Evolutionary conservation across 108 stramenopile genomes (phyloP).

Genomic region (Cylindrotheca fusiformis): DNA sequence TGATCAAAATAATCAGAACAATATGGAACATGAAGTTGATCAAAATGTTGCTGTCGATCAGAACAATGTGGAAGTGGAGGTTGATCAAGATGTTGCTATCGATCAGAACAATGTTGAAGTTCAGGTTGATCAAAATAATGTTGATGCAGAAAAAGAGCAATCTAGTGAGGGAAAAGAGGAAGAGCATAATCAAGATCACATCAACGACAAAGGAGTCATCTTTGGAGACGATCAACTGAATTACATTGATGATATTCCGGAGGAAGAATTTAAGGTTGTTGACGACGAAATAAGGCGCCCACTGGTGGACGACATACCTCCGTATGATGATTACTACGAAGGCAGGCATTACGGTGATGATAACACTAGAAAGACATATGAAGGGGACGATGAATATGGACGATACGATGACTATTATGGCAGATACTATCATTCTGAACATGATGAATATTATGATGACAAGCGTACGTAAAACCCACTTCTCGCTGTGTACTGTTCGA

Average conservation of each 20-base stretch:
- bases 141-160: too few species aligned
- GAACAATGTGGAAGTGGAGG: background rate
- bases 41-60: slow-evolving; percentile 13
- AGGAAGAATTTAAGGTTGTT: too few species aligned
- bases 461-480: too few species aligned
- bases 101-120: background rate
- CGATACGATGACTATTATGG: slow-evolving; percentile 43
- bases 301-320: background rate
- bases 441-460: slow-evolving; percentile 71
- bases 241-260: background rate
- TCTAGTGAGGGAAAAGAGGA: background rate
- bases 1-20: too few species aligned
- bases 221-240: background rate
- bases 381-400: slow-evolving; percentile 17
- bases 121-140: too few species aligned
- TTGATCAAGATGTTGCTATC: background rate
- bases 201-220: background rate
- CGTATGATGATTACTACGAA: background rate
- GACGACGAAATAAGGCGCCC: background rate
- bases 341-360: slow-evolving; percentile 9
- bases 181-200: background rate
- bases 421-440: slow-evolving; percentile 39
- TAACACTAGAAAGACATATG: background rate
- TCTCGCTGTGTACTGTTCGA: too few species aligned
- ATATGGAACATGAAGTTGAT: slow-evolving; percentile 11